Evolutionary conservation across 208 protist genomes (phyloP), one percentile per base, ranked within the genome.

Genomic region (Trichomonas vaginalis): DNA sequence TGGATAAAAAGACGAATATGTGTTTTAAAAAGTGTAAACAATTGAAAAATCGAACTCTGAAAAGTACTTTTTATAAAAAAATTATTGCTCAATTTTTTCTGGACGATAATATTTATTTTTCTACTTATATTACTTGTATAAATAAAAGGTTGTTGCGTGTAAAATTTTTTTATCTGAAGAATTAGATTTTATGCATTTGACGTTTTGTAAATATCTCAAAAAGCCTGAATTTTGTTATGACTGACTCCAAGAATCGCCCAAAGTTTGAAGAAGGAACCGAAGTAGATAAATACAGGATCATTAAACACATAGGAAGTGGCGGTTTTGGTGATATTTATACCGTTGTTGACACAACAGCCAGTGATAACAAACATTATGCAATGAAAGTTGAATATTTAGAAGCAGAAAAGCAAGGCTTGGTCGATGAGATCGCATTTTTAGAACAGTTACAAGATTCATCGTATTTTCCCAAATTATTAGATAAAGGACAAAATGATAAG

Each of bases 251-350:
- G 56, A 70, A 12, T 27, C 56, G 56, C 2, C 56, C 56, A 27
- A 70, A 83, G 35, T 83, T 83, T 83, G 79, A 83, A 37, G 45
- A 48, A 51, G 86, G 86, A 0, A 48, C 42, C 23, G 37, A 48
- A 9, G 45, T 92, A n/a, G 32, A 92, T 8, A 39, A n/a, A 4
- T 92, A 92, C 45, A 45, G 17, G 15, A 39, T 92, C 6, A 32
- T 92, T 32, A 40, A 51, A 35, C 86, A 92, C 45, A 92, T 92
- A 12, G 86, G 86, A 0, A 42, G 46, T 51, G 86, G 86, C 4
- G 86, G 86, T 27, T 92, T 40, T 92, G 86, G 86, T 14, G 86
- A 92, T n/a, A 92, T 92, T 51, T 92, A 92, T 51, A 48, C 86
- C 6, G 86, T 92, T n/a, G 35, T 56, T 8, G 45, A 48, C 6